phyloP scores from a whole-genome alignment of 495 filamentous ascomycete genomes.

The Penicillium malachiteum region DNA sequence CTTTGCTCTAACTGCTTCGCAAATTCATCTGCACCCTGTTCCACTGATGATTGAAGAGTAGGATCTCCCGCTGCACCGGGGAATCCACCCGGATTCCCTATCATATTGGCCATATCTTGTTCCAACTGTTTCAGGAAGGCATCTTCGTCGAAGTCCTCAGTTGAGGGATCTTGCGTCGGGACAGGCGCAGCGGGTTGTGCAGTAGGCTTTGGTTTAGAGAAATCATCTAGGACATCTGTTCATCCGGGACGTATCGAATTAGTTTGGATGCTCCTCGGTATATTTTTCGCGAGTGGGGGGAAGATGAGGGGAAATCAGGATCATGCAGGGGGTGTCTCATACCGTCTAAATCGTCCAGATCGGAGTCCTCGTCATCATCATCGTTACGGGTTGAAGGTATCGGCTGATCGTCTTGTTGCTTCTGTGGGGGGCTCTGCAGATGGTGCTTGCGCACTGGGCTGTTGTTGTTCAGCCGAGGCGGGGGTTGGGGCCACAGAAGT shows the following conservation, averaged over 20 bases:
- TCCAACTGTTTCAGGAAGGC: slow-evolving; percentile 77
- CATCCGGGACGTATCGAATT: background rate
- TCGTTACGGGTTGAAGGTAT: slow-evolving; percentile 5
- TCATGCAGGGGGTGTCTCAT: slow-evolving; percentile 12
- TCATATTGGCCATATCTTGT: slow-evolving; percentile 79
- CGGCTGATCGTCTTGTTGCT: slow-evolving; percentile 6
- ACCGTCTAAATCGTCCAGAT: slow-evolving; percentile 92
- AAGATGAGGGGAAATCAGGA: background rate
- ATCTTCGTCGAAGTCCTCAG: slow-evolving; percentile 51
- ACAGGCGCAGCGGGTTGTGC: slow-evolving; percentile 29
- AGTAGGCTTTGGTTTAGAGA: slow-evolving; percentile 53
- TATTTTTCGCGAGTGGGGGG: background rate
- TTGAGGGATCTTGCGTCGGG: slow-evolving; percentile 15
- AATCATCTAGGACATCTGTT: slow-evolving; percentile 88
- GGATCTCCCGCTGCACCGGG: slow-evolving; percentile 14
- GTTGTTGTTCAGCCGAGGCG: background rate
- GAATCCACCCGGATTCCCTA: slow-evolving; percentile 46
- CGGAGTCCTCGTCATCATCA: slow-evolving; percentile 50
- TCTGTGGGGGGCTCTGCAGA: slow-evolving; percentile 7
- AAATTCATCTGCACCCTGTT: slow-evolving; percentile 54
- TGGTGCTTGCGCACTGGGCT: background rate
- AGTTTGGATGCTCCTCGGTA: background rate
- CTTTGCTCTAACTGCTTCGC: slow-evolving; percentile 76
- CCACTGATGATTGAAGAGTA: slow-evolving; percentile 25
- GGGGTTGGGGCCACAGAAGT: background rate